phyloP scores from a whole-genome alignment of 148 eudicot species.

The Beta vulgaris region DNA sequence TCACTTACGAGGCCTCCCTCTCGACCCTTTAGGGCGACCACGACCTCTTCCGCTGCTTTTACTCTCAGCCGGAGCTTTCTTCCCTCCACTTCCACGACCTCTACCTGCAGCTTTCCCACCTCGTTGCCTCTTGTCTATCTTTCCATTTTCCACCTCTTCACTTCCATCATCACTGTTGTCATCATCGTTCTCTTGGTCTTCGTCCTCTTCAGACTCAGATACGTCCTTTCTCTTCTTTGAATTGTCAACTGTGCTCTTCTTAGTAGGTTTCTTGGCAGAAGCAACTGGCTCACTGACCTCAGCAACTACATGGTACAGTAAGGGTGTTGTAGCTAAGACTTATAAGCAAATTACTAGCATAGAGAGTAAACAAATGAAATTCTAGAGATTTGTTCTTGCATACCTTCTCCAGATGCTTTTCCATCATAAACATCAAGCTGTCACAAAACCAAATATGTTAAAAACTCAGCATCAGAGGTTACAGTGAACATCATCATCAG shows the following conservation, averaged over 20 bases:
- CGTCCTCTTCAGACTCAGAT: constrained; percentile 66
- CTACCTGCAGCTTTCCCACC: constrained; percentile 68
- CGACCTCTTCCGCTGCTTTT: constrained; percentile 35
- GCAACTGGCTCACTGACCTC: constrained; percentile 40
- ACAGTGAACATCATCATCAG: not conserved
- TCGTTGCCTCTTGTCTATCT: constrained; percentile 40
- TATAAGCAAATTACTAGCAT: not conserved
- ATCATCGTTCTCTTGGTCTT: constrained; percentile 37
- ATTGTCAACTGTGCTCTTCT: constrained; percentile 44
- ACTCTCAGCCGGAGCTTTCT: constrained; percentile 48
- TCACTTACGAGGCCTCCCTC: constrained; percentile 72
- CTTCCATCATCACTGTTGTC: constrained; percentile 41
- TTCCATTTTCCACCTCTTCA: constrained; percentile 55
- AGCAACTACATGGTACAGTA: constrained; percentile 27
- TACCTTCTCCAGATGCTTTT: constrained; percentile 79
- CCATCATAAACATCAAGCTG: constrained; percentile 97
- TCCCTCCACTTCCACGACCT: constrained; percentile 67
- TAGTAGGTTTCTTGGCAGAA: constrained; percentile 44
- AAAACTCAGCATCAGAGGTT: not conserved
- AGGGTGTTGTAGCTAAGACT: not conserved
- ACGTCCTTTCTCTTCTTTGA: constrained; percentile 66
- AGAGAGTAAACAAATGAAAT: not conserved
- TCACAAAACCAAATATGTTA: constrained; percentile 25
- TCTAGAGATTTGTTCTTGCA: not conserved
- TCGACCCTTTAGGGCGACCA: constrained; percentile 42